A percentile compares a stretch with the other conserved stretches of the same genome.
Evolutionary conservation across 441 rosid genomes (phyloP).

Genomic region (Aleurites moluccanus): DNA sequence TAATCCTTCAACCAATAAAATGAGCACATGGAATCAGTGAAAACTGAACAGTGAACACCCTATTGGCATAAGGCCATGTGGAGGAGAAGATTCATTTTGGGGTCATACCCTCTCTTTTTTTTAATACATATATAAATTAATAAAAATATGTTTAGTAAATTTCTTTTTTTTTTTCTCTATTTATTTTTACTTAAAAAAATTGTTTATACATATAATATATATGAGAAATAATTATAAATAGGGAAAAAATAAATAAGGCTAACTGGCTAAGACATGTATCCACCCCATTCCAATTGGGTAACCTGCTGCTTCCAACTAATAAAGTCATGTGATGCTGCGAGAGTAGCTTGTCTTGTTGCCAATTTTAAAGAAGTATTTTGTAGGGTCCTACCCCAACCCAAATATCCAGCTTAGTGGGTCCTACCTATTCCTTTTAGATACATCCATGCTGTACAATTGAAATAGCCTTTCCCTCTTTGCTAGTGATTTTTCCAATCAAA

Average conservation of each 20-base stretch:
- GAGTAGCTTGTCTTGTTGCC: conserved; percentile 30
- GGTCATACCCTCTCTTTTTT: background rate
- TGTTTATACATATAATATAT: too few species aligned
- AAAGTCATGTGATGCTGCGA: conserved; percentile 45
- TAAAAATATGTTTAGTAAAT: background rate
- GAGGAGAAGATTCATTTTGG: conserved; percentile 26
- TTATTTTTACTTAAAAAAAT: background rate
- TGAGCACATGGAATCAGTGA: conserved; percentile 48
- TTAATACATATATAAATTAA: too few species aligned
- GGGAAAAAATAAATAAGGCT: background rate
- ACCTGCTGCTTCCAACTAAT: conserved; percentile 39
- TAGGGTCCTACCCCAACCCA: conserved; percentile 22
- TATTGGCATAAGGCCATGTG: conserved; percentile 29
- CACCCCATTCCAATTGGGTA: conserved; percentile 39
- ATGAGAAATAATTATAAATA: background rate
- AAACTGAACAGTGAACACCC: conserved; percentile 27
- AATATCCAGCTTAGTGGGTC: conserved; percentile 28
- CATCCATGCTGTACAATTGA: conserved; percentile 20
- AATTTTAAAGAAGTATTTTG: conserved; percentile 16
- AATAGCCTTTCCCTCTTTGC: conserved; percentile 16
- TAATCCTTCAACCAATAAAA: too few species aligned
- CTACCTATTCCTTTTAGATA: conserved; percentile 2
- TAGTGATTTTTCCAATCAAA: too few species aligned
- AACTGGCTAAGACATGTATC: conserved; percentile 48
- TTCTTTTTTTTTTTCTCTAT: background rate